Conservation (phyloP, 345 rosid genomes). For the Citropsis articulata region DNA sequence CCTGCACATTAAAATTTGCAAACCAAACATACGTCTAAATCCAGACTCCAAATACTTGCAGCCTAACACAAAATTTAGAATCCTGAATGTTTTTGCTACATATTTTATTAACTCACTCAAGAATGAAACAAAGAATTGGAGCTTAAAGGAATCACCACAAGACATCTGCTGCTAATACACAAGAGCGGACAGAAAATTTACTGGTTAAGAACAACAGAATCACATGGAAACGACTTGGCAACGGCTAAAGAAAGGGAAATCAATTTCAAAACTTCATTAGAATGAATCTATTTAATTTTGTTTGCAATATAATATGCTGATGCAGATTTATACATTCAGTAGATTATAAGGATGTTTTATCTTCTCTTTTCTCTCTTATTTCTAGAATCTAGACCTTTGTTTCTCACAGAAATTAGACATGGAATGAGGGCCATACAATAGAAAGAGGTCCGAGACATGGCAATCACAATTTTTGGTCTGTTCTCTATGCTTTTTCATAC, state of each 20-base stretch:
- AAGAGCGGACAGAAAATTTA: background rate
- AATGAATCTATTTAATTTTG: background rate
- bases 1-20: slow-evolving; percentile 36
- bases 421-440: background rate
- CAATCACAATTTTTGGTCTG: background rate
- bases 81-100: background rate
- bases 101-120: background rate
- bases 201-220: background rate
- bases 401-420: background rate
- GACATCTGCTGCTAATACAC: background rate
- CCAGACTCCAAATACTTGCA: background rate
- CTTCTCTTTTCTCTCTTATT: background rate
- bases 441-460: too few species aligned
- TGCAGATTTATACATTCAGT: background rate
- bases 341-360: background rate
- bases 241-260: background rate
- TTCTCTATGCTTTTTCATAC: background rate
- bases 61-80: background rate
- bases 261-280: background rate
- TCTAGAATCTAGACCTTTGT: background rate
- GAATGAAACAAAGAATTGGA: background rate
- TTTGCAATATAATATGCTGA: background rate
- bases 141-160: background rate
- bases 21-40: background rate
- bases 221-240: background rate